Evolutionary conservation across 352 stramenopile genomes (phyloP), one percentile per base, ranked within the genome.

Genomic region (Phytophthora multivora): DNA sequence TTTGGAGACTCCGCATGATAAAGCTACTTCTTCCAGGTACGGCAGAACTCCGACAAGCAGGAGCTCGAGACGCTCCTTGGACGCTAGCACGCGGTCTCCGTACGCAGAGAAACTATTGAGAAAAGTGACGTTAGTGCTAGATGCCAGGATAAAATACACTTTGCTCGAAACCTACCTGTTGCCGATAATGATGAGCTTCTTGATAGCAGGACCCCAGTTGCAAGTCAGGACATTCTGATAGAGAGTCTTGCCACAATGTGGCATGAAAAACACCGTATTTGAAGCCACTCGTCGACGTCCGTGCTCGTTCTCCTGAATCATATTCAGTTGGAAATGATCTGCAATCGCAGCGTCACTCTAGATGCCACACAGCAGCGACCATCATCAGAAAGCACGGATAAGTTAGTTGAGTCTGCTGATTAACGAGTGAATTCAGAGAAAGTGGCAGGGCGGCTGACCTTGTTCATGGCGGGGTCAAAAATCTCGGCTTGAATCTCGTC

Each of bases 191-290:
- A 90, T 28, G 30, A 94, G 33, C 26, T 86, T 63, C 7, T 56
- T 36, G 5, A 83, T 61, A 5, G 47, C 51, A 9, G 40, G 57
- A 8, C 66, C 66, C 83, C 86, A 96, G 59, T 97, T 97, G 52
- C 80, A 80, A 42, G 80, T 79, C 11, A 98, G 62, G 15, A 97
- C 79, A 63, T 98, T 97, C 67, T 94, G 69, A 69, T 98, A 98
- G 15, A 98, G 75, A 46, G 63, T 67, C 41, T 86, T 81, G 18
- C 84, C 83, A 52, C 91, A 98, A 59, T 98, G 91, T 11, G 91
- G 91, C 90, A 98, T 97, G 73, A 95, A 97, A 52, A 97, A 97
- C 11, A 97, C 75, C 4, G 89, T 97, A 7, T 70, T 66, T 30
- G 25, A 30, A 5, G 31, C 15, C 11, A 76, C 76, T 0, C 39